Base-by-base conservation (phyloP, 2,329 filamentous ascomycete species). In the Exophiala calicioides region DNA sequence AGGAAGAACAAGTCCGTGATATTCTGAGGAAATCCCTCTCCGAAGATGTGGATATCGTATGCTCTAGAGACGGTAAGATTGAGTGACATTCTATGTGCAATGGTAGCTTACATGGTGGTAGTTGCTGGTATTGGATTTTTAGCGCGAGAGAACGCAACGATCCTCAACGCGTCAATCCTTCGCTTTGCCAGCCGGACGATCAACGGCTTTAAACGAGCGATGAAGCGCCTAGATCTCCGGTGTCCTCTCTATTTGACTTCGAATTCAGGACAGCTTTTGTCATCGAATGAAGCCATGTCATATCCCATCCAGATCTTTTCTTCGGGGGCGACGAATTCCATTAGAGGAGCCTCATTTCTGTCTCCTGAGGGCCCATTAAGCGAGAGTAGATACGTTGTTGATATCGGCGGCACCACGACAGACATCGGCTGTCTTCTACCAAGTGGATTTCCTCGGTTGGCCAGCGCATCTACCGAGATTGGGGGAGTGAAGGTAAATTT, bases 321-420 rank as follows among this genome's bases (percentile, higher is more conserved):
- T 0, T 76, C 73, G 20, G 75, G 75, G 0, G 71, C 75, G 1
- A 78, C 75, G 0, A 78, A 78, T 49, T 75, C 72, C 6, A 76
- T 78, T 70, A 69, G 73, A 9, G 75, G 75, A 8, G 75, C 74
- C 8, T 69, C 69, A 1, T 74, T 60, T 43, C 52, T 67, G n/a
- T n/a, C n/a, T n/a, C 2, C 49, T 45, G 50, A 41, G 41, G 4
- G n/a, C 44, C 1, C n/a, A n/a, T n/a, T n/a, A n/a, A n/a, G 50
- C 46, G 4, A 44, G 35, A 24, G 18, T 30, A 8, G 31, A 33
- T 5, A 19, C 41, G 81, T 85, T 0, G 76, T 85, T 2, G 82
- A 86, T 57, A 78, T 86, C 42, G 82, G 82, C 0, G 82, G 82
- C 2, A 86, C 82, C 0, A 85, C 82, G 0, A 78, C 80, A 0